These are phyloP conservation scores for Entophlyctis helioformis DNA, from an alignment of 192 early-diverging fungal genomes.

Conservation along the genomic window DNA sequence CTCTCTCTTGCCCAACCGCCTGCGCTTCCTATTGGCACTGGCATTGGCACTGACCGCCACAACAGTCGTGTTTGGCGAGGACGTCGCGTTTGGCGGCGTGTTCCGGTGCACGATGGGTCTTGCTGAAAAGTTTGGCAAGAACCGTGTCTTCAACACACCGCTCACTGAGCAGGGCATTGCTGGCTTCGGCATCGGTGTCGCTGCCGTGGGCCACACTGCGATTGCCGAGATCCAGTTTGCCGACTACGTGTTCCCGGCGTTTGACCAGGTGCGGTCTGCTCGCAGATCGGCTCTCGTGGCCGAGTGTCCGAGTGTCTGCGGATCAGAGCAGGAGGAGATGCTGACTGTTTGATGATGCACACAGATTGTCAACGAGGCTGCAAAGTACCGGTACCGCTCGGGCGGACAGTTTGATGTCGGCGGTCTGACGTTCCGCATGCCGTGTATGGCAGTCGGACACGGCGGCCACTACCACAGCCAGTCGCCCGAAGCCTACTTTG, in stretches of 20 bases:
- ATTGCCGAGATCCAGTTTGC: conserved; percentile 99
- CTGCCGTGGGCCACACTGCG: conserved; percentile 85
- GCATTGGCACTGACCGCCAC: too few species aligned
- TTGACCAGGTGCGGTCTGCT: conserved; percentile 64
- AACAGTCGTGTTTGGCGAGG: conserved; percentile 88
- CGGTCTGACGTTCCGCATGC: conserved; percentile 81
- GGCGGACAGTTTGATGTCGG: conserved; percentile 87
- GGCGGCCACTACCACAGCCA: conserved; percentile 96
- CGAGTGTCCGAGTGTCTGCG: too few species aligned
- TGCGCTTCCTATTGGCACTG: background rate
- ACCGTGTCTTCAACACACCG: conserved; percentile 95
- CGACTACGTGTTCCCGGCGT: conserved; percentile 96
- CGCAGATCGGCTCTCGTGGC: too few species aligned
- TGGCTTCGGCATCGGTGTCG: conserved; percentile 92
- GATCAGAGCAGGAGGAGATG: too few species aligned
- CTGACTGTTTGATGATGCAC: too few species aligned
- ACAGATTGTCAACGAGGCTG: conserved; percentile 90
- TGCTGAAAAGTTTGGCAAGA: conserved; percentile 73
- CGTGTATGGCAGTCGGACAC: conserved; percentile 89
- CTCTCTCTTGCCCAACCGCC: background rate
- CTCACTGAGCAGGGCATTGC: conserved; percentile 91
- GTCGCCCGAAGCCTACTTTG: conserved; percentile 87
- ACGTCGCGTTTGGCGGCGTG: conserved; percentile 95
- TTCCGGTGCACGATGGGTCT: conserved; percentile 90
- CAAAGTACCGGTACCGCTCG: conserved; percentile 91